Conservation (phyloP, 768 basidiomycete genomes). For the Rhizopogon vesiculosus region DNA sequence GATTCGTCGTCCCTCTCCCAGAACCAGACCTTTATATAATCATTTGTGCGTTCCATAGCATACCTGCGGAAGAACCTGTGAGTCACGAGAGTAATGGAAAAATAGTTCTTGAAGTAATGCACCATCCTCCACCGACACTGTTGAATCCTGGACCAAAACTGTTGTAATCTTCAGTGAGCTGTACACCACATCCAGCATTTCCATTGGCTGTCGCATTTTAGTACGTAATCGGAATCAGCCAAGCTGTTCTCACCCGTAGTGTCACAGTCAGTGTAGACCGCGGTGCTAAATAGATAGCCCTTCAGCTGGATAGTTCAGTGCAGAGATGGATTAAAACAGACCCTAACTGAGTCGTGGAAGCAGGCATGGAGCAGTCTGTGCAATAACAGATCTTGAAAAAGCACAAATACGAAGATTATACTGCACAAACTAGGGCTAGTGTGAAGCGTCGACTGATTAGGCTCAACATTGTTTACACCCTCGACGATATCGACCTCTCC, state of each 20-base stretch:
- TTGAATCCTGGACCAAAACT: conserved; percentile 28
- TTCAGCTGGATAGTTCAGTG: neutral
- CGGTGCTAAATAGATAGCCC: conserved; percentile 9
- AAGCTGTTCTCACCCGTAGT: conserved; percentile 9
- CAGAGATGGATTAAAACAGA: conserved; percentile 3
- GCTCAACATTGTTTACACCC: conserved; percentile 47
- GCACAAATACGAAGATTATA: neutral
- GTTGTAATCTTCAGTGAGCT: conserved; percentile 14
- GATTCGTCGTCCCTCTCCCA: conserved; percentile 30
- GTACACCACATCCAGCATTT: conserved; percentile 36
- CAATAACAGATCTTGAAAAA: neutral
- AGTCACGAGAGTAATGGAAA: neutral
- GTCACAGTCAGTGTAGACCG: conserved; percentile 19
- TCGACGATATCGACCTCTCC: conserved; percentile 28
- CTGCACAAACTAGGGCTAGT: conserved; percentile 39
- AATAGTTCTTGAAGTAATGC: neutral
- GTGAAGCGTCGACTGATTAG: conserved; percentile 53
- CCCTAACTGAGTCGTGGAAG: conserved; percentile 19
- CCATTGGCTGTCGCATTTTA: conserved; percentile 16
- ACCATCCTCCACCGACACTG: conserved; percentile 36
- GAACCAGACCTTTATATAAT: conserved; percentile 35
- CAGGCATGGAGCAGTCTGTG: conserved; percentile 24
- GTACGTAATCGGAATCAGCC: neutral
- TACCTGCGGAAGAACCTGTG: conserved; percentile 21
- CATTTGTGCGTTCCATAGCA: conserved; percentile 30